These are phyloP conservation scores for Chlamydomonas urium DNA, from an alignment of 139 green algal genomes.

Conservation along the genomic window DNA sequence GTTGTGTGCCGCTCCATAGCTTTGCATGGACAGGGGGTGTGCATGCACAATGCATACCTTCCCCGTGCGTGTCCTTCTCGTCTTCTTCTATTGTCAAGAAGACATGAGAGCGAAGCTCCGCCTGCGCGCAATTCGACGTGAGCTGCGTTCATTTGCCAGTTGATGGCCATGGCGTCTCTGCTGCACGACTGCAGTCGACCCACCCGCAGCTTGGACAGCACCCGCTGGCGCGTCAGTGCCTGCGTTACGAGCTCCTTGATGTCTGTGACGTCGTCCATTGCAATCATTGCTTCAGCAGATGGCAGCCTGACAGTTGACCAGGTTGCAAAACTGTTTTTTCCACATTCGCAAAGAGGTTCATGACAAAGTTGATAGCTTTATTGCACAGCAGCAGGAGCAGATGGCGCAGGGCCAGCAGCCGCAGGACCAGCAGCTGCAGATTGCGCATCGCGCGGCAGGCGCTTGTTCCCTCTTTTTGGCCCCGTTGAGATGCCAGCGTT, in stretches of 20 bases:
- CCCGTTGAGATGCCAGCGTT: neutral
- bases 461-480: neutral
- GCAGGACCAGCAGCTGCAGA: too few species aligned
- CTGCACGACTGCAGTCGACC: too few species aligned
- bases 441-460: neutral
- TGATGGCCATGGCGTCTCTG: too few species aligned
- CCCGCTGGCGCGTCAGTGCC: constrained; percentile 8
- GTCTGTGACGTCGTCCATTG: constrained; percentile 8
- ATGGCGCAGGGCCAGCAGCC: too few species aligned
- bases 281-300: too few species aligned
- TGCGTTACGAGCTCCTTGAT: constrained; percentile 24
- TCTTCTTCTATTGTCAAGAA: constrained; percentile 48
- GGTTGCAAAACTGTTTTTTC: too few species aligned
- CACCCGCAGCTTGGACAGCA: constrained; percentile 19
- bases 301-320: too few species aligned
- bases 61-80: constrained; percentile 16
- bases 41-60: constrained; percentile 7
- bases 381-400: too few species aligned
- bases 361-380: too few species aligned
- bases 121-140: constrained; percentile 6
- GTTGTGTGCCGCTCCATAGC: too few species aligned
- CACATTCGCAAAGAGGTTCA: too few species aligned
- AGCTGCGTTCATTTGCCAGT: neutral
- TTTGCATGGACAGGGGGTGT: neutral
- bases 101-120: constrained; percentile 43